Conservation (phyloP, 192 early-diverging fungal species). For the Gonapodya prolifera region DNA sequence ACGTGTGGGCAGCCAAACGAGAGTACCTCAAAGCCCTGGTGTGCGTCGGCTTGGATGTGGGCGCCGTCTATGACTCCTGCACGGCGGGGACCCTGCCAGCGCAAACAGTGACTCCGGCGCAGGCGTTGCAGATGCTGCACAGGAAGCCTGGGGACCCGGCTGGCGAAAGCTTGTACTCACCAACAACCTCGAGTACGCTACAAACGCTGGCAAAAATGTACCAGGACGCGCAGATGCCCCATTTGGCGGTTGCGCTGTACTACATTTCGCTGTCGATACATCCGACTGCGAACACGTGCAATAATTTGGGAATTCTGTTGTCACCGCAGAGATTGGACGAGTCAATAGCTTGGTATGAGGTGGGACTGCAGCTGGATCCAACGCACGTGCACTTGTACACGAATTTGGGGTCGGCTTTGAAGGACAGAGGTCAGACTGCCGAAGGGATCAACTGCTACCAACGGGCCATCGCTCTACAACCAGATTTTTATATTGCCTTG, state of each 20-base stretch:
- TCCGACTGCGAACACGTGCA: slow-evolving; percentile 79
- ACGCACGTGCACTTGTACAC: slow-evolving; percentile 84
- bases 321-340: slow-evolving; percentile 62
- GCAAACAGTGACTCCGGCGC: slow-evolving; percentile 15
- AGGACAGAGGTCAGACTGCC: slow-evolving; percentile 73
- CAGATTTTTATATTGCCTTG: slow-evolving; percentile 79
- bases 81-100: slow-evolving; percentile 46
- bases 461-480: slow-evolving; percentile 71
- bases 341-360: slow-evolving; percentile 74
- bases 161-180: slow-evolving; percentile 14
- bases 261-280: slow-evolving; percentile 66
- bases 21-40: slow-evolving; percentile 79
- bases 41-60: slow-evolving; percentile 32
- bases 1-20: slow-evolving; percentile 50
- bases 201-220: slow-evolving; percentile 79
- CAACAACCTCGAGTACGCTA: slow-evolving; percentile 54
- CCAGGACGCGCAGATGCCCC: slow-evolving; percentile 62
- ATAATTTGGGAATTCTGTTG: slow-evolving; percentile 74
- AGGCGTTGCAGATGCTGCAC: slow-evolving; percentile 24
- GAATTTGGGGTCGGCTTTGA: slow-evolving; percentile 82
- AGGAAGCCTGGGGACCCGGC: slow-evolving; percentile 20
- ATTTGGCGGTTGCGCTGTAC: slow-evolving; percentile 66
- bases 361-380: slow-evolving; percentile 67
- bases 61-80: slow-evolving; percentile 27
- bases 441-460: slow-evolving; percentile 84